These are phyloP conservation scores for Lipomyces yamanashiensis DNA, from an alignment of 805 yeast genomes.

Conservation along the genomic window DNA sequence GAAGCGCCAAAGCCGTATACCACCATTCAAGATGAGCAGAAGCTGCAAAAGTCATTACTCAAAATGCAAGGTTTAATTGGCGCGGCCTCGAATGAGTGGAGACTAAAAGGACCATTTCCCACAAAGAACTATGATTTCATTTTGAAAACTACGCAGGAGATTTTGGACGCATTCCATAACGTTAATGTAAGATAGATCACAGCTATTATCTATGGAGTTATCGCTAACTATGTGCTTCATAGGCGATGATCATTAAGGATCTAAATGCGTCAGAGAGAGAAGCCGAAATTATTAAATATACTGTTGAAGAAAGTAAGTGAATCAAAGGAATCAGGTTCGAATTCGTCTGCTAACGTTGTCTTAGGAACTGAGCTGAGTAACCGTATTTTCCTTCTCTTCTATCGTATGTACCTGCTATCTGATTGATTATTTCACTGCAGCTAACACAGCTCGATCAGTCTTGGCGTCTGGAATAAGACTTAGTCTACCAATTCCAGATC, in stretches of 20 bases:
- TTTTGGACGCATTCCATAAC: constrained; percentile 77
- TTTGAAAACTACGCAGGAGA: constrained; percentile 61
- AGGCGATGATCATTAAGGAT: constrained; percentile 62
- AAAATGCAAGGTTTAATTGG: constrained; percentile 35
- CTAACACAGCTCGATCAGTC: constrained; percentile 47
- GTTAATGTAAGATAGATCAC: constrained; percentile 58
- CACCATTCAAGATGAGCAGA: constrained; percentile 28
- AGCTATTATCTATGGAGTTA: neutral
- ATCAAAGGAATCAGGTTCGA: constrained; percentile 32
- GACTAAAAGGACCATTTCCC: constrained; percentile 78
- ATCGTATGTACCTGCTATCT: constrained; percentile 47
- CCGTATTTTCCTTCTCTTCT: constrained; percentile 72
- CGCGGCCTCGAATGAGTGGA: constrained; percentile 56
- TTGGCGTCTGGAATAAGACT: constrained; percentile 73
- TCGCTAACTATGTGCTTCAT: neutral
- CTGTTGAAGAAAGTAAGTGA: constrained; percentile 44
- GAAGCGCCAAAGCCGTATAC: constrained; percentile 20
- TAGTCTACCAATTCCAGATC: constrained; percentile 77
- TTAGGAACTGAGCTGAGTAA: constrained; percentile 61
- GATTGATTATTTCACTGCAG: neutral
- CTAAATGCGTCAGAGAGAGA: constrained; percentile 60
- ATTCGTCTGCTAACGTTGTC: neutral
- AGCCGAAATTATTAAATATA: constrained; percentile 58
- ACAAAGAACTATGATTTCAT: constrained; percentile 55
- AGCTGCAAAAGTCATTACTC: constrained; percentile 37